phyloP scores from a whole-genome alignment of 2,329 filamentous ascomycete species.

The Coniochaeta prunicola region DNA sequence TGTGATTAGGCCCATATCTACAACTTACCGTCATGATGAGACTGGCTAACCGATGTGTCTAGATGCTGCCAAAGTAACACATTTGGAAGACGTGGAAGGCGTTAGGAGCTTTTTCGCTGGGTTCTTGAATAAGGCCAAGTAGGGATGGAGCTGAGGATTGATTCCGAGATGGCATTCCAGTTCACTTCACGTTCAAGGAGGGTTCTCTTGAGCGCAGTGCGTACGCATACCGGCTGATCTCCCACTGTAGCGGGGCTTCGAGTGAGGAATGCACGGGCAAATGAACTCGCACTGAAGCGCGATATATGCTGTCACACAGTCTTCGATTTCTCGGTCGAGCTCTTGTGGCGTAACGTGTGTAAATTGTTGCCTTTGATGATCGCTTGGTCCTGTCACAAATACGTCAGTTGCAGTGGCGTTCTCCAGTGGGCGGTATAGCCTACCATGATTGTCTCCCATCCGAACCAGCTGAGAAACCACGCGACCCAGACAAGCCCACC shows the following conservation, averaged over 20 bases:
- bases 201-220: too few species aligned
- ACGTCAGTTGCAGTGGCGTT: background rate
- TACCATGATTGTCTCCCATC: conserved; percentile 23
- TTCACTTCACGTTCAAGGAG: background rate
- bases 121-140: conserved; percentile 9
- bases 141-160: background rate
- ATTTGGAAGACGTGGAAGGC: conserved; percentile 9
- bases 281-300: background rate
- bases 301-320: background rate
- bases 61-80: conserved; percentile 20
- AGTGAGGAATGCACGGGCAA: background rate
- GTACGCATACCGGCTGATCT: too few species aligned
- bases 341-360: background rate
- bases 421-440: background rate
- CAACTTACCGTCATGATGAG: background rate
- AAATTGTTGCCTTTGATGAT: background rate
- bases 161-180: background rate
- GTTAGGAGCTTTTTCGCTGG: conserved; percentile 15
- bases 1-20: conserved; percentile 33
- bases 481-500: conserved; percentile 18
- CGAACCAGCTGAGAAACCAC: conserved; percentile 19
- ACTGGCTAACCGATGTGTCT: background rate
- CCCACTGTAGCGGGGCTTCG: background rate
- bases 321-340: background rate
- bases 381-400: background rate